Base-by-base conservation (phyloP, 768 basidiomycete species). In the Gloeophyllum trabeum region DNA sequence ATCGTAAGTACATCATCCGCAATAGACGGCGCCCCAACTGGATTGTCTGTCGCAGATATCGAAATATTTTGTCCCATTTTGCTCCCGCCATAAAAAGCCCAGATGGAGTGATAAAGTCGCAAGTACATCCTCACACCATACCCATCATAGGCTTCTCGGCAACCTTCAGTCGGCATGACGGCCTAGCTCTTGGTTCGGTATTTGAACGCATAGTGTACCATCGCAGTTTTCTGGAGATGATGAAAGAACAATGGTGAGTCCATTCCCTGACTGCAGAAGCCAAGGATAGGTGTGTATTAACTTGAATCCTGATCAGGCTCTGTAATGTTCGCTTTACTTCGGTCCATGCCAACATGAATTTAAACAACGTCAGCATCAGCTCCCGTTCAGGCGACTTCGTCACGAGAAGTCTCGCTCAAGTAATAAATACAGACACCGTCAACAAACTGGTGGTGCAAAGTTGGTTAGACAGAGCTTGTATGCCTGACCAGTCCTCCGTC, bases 141-240 rank as follows among this genome's bases (percentile, higher is more conserved):
- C 90, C 93, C 2, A 79, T 96, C 40, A 70, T 98, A 35, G 94
- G 93, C 0, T 96, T 98, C 56, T 91, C 90, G 42, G 94, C 94
- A 1, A 98, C 94, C 0, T 96, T 96, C 63, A 81, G 79, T 48
- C 73, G 94, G 22, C 87, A 93, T 49, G 94, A 98, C 50, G 86
- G 90, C 4, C 66, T 93, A 2, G 87, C 91, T 2, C 72, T 98
- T 3, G 81, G 88, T 4, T 80, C 83, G 2, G 81, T 96, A 1
- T 98, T 94, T 52, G 77, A 96, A 53, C 69, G 71, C 39, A 92
- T 98, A 41, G 93, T 96, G 0, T 98, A 89, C 56, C 93, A 98
- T 56, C 75, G 77, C 14, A 87, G 90, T 49, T 90, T 96, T 51
- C 59, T 89, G 10, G 79, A 88, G 40, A 93, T 97, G 92, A 85